Evolutionary conservation across 768 basidiomycete species (phyloP).

Genomic region (Scleroderma citrinum): DNA sequence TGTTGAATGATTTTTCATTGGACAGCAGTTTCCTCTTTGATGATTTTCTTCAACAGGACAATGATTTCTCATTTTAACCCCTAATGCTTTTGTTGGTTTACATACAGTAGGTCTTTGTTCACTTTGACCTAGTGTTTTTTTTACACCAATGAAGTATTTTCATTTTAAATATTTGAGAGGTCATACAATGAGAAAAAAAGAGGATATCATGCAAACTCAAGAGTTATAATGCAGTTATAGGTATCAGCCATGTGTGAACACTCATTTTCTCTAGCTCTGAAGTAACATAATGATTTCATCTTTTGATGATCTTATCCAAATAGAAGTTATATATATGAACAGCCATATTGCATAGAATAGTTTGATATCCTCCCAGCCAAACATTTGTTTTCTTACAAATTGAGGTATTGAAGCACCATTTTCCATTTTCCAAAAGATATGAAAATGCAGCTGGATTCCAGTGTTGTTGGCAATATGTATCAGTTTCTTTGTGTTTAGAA

Average conservation of each 20-base stretch:
- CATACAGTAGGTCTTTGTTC: background rate
- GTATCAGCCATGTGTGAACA: background rate
- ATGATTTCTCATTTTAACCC: background rate
- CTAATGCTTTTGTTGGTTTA: background rate
- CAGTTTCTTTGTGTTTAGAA: conserved; percentile 17
- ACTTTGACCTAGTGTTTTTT: background rate
- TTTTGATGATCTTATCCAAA: conserved; percentile 25
- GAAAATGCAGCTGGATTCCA: conserved; percentile 25
- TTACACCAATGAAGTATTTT: background rate
- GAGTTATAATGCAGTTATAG: background rate
- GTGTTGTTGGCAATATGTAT: conserved; percentile 16
- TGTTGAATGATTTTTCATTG: background rate
- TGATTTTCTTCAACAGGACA: background rate
- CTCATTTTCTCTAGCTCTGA: conserved; percentile 1
- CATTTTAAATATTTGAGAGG: background rate
- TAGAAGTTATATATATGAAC: conserved; percentile 22
- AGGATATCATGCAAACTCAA: too few relatives aligned
- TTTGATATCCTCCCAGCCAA: conserved; percentile 29
- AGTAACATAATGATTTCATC: conserved; percentile 11
- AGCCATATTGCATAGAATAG: conserved; percentile 26
- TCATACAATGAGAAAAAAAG: background rate
- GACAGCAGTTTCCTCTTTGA: background rate
- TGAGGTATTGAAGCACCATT: conserved; percentile 31
- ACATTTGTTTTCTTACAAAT: conserved; percentile 30
- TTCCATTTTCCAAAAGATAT: conserved; percentile 15